phyloP scores from a whole-genome alignment of 148 eudicot genomes.

The Vaccinium corymbosum region DNA sequence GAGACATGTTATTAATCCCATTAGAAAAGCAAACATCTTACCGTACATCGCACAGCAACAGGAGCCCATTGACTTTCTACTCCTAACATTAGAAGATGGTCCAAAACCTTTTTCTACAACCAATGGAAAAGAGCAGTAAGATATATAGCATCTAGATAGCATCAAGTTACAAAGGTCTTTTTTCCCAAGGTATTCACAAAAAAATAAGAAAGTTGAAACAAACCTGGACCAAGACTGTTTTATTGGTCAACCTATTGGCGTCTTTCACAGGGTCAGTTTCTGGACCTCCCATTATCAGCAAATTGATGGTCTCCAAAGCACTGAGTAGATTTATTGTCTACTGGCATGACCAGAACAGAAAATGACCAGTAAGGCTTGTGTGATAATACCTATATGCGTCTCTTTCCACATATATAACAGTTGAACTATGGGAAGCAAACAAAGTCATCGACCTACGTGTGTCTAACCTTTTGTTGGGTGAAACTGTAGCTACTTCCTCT shows the following conservation, averaged over 20 bases:
- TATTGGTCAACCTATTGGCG: constrained; percentile 63
- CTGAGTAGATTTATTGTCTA: constrained; percentile 95
- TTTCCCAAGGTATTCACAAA: not conserved
- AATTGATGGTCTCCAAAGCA: constrained; percentile 77
- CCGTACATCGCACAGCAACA: constrained; percentile 82
- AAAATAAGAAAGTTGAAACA: constrained; percentile 20
- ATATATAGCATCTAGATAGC: constrained; percentile 3
- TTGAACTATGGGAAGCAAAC: constrained; percentile 1
- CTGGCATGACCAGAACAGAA: constrained; percentile 45
- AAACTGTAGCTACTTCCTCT: constrained; percentile 76
- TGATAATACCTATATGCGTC: constrained; percentile 1
- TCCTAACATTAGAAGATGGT: constrained; percentile 79
- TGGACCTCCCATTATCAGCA: constrained; percentile 58
- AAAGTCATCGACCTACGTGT: constrained; percentile 10
- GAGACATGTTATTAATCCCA: not conserved
- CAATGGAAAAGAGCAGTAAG: constrained; percentile 9
- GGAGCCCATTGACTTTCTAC: constrained; percentile 99
- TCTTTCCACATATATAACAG: not conserved
- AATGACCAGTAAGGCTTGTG: constrained; percentile 31
- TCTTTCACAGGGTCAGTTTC: constrained; percentile 69
- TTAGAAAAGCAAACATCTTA: constrained; percentile 27
- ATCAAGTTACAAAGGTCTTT: not conserved
- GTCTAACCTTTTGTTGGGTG: constrained; percentile 93
- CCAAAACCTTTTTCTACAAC: constrained; percentile 70
- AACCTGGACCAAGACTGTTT: constrained; percentile 93